Evolutionary conservation across 2,329 filamentous ascomycete species (phyloP).

Genomic region (Paecilomyces dactylethromorphus): DNA sequence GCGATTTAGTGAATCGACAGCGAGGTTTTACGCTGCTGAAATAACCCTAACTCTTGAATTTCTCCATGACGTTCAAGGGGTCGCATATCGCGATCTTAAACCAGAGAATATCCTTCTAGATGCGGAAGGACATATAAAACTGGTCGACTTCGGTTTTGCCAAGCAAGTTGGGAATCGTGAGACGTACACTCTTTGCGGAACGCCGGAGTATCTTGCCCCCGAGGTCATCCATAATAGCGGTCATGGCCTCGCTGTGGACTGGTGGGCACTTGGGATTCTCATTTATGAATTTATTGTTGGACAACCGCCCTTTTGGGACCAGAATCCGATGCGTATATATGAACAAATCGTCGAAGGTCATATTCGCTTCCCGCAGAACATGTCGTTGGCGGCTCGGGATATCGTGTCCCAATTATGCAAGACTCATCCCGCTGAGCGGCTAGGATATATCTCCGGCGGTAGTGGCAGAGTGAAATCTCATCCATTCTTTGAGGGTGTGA

Average conservation of each 20-base stretch:
- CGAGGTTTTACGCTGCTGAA: slow-evolving; percentile 61
- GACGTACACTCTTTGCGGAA: slow-evolving; percentile 62
- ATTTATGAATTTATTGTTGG: slow-evolving; percentile 63
- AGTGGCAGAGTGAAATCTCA: slow-evolving; percentile 54
- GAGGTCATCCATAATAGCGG: slow-evolving; percentile 62
- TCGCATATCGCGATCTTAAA: slow-evolving; percentile 61
- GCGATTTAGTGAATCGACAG: slow-evolving; percentile 57
- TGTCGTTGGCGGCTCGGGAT: slow-evolving; percentile 53
- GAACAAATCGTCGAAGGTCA: slow-evolving; percentile 61
- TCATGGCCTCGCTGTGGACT: slow-evolving; percentile 60
- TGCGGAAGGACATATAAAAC: slow-evolving; percentile 58
- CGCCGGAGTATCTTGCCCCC: slow-evolving; percentile 61
- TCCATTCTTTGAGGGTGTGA: slow-evolving; percentile 55
- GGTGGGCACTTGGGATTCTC: slow-evolving; percentile 63
- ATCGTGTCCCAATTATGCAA: slow-evolving; percentile 58
- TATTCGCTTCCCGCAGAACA: slow-evolving; percentile 54
- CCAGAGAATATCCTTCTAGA: slow-evolving; percentile 63
- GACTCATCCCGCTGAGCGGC: slow-evolving; percentile 55
- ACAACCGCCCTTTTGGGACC: slow-evolving; percentile 63
- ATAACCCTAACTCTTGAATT: slow-evolving; percentile 60
- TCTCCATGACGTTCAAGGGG: slow-evolving; percentile 57
- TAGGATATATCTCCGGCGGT: slow-evolving; percentile 58
- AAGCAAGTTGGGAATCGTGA: slow-evolving; percentile 54
- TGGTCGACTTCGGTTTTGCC: slow-evolving; percentile 63
- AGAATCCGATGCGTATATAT: slow-evolving; percentile 63